Base-by-base conservation (phyloP, 768 basidiomycete species). In the Trametes maxima region DNA sequence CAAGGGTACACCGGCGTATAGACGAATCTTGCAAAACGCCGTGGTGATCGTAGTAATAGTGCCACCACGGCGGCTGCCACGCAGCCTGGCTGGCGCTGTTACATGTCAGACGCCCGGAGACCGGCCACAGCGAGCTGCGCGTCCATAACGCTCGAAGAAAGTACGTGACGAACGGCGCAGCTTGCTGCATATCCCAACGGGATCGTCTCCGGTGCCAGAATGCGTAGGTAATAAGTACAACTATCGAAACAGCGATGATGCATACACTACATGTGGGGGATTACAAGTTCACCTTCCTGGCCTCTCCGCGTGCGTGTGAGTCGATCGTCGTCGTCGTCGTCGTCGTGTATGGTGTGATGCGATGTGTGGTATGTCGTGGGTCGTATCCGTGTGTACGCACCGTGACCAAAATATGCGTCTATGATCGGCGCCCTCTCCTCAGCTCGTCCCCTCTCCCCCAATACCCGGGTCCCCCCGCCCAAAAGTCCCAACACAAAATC, bases 181-280 rank as follows among this genome's bases (percentile, higher is more conserved):
- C n/a, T n/a, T n/a, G n/a, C n/a, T n/a, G n/a, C n/a, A 25, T 22
- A 24, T 24, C 13, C 13, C 40, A 42, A 24, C 5, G 21, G 21
- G 46, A 47, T 33, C 28, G 28, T 33, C 28, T 3, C 4, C 11
- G 24, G 22, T 28, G 54, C 3, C 40, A 42, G 43, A 33, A 33
- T 33, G 28, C 28, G 28, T 33, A 33, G 28, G 28, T 33, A 50
- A 50, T 58, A 58, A 58, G 57, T 58, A 58, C 57, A 58, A 44
- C 57, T 58, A 58, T 58, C 57, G 48, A 58, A 39, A 58, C 57
- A 58, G 57, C 42, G 48, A 22, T 49, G 48, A 22, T 49, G 57
- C 48, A 50, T 58, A 58, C 48, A 58, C 48, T 58, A 58, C 57
- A 58, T 49, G 57, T 57, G 42, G 40, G 48, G 28, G 3, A 33